Evolutionary conservation across 306 rosid genomes (phyloP), one percentile per base, ranked within the genome.

Genomic region (Dicorynia guianensis): DNA sequence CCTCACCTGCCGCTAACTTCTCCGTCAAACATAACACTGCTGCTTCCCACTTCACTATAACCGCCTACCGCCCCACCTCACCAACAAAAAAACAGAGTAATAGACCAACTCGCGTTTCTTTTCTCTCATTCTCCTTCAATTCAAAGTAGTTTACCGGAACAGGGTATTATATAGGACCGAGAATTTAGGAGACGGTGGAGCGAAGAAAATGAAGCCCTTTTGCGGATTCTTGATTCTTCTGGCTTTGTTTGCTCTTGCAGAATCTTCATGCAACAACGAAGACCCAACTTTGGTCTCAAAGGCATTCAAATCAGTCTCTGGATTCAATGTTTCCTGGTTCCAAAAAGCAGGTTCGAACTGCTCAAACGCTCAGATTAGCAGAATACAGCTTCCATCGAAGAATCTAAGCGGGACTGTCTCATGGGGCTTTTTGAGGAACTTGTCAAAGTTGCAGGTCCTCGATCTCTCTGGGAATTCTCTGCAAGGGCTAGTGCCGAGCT

Each of bases 391-490:
- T 36, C 82, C 88, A 0, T 85, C 83, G 43, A 88, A 70, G 79
- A 94, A 90, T 39, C 95, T 94, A 9, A 80, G 54, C 7, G 98
- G 98, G 8, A 65, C 77, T 30, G 35, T 90, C 40, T 85, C 97
- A 17, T 94, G 96, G 98, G 44, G 30, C 8, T 88, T 81, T 20
- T 78, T 94, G 7, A 81, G 84, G 53, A 86, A 82, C 84, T 58
- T 94, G 79, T 84, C 96, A 0, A 49, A 73, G 7, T 69, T 92
- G 7, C 81, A 81, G 36, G 59, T 66, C 66, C 75, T 92, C 18
- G 95, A 94, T 76, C 93, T 92, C 54, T 94, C 97, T 33, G 67
- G 58, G 20, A 94, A 94, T 75, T 84, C 81, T 8, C 72, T 94
- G 10, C 69, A 81, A 53, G 98, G 97, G 39, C 58, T 67, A 6